Percentiles rank a stretch among this genome's conserved stretches.
These are phyloP conservation scores for Aphanomyces stellatus DNA, from an alignment of 352 stramenopile genomes.

Conservation along the genomic window DNA sequence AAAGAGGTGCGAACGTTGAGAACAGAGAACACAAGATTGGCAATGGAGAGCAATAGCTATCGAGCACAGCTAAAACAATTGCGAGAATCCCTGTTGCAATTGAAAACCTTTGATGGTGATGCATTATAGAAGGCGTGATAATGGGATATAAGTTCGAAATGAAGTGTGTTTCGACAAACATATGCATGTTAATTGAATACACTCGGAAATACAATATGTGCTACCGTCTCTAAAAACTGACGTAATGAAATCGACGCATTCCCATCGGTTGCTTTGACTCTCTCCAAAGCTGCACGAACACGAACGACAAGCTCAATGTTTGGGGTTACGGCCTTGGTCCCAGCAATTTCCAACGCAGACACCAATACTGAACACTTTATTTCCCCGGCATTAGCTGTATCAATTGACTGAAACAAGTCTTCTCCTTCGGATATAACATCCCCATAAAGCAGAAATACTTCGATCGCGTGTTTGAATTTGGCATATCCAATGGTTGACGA, in stretches of 20 bases:
- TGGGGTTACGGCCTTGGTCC: neutral
- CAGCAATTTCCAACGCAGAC: neutral
- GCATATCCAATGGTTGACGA: neutral
- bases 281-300: neutral
- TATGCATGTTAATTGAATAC: neutral
- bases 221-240: neutral
- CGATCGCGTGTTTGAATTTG: constrained; percentile 8
- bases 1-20: constrained; percentile 70
- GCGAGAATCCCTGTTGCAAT: constrained; percentile 55
- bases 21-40: constrained; percentile 53
- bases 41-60: constrained; percentile 55
- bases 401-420: constrained; percentile 13
- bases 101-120: constrained; percentile 28
- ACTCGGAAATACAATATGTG: neutral
- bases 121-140: neutral
- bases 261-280: neutral
- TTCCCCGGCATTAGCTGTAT: neutral
- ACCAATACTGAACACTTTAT: constrained; percentile 4
- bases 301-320: neutral
- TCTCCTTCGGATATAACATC: constrained; percentile 1
- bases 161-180: neutral
- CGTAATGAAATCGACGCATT: neutral
- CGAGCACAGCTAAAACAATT: constrained; percentile 70
- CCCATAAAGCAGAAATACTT: constrained; percentile 10
- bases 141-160: no score